phyloP scores from a whole-genome alignment of 495 filamentous ascomycete genomes.

The Sabuloglossum arenarium region DNA sequence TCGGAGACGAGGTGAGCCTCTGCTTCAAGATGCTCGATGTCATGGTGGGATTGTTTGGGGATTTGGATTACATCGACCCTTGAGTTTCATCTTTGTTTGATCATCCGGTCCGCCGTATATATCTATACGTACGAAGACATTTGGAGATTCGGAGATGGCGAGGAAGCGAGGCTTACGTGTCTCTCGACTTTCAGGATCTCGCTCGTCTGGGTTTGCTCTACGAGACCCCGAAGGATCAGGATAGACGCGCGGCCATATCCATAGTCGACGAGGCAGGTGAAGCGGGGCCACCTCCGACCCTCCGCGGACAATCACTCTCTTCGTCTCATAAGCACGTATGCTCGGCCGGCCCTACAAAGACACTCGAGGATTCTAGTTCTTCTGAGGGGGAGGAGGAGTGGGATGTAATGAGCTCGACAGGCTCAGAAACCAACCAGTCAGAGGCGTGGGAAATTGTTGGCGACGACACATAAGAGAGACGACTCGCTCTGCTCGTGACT shows the following conservation, averaged over 20 bases:
- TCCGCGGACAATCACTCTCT: neutral
- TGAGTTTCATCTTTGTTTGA: neutral
- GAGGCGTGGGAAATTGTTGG: constrained; percentile 6
- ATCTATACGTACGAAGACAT: neutral
- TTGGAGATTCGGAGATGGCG: neutral
- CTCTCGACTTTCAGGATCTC: neutral
- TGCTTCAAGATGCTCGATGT: constrained; percentile 5
- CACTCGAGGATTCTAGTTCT: neutral
- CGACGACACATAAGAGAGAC: constrained; percentile 5
- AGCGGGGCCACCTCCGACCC: neutral
- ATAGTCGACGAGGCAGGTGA: neutral
- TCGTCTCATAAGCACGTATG: neutral
- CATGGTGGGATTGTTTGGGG: constrained; percentile 3
- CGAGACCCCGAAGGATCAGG: neutral
- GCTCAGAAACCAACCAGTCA: constrained; percentile 3
- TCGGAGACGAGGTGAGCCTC: constrained; percentile 6
- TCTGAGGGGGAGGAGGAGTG: neutral
- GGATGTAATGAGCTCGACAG: constrained; percentile 3
- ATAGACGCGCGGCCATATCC: neutral
- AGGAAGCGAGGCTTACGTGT: neutral
- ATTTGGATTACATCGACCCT: constrained; percentile 5
- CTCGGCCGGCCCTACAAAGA: neutral
- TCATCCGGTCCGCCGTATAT: neutral
- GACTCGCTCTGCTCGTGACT: neutral
- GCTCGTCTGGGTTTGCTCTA: neutral